These are phyloP conservation scores for Tolypocladium ovalisporum DNA, from an alignment of 2,329 filamentous ascomycete species.

Conservation along the genomic window DNA sequence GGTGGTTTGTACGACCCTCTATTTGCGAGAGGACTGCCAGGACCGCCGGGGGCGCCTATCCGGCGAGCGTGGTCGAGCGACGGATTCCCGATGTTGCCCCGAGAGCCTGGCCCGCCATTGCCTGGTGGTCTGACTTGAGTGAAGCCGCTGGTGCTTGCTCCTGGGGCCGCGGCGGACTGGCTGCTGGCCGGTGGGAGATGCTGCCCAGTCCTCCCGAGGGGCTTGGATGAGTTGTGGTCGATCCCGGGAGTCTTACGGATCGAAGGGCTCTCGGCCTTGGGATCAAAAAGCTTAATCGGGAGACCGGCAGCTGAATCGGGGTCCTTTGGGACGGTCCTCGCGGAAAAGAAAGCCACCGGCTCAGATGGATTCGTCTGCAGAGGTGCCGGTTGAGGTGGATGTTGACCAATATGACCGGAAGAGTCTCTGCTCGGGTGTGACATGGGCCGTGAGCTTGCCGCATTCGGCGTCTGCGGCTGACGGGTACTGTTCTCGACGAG, in stretches of 20 bases:
- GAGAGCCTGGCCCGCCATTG: constrained; percentile 13
- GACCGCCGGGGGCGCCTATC: constrained; percentile 46
- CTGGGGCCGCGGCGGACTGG: constrained; percentile 11
- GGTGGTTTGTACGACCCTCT: constrained; percentile 47
- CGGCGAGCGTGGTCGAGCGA: constrained; percentile 42
- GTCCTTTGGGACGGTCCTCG: constrained; percentile 39
- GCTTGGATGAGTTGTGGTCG: constrained; percentile 68
- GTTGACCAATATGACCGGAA: constrained; percentile 11
- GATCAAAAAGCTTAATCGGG: constrained; percentile 56
- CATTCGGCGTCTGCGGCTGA: constrained; percentile 22
- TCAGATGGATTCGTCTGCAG: constrained; percentile 20
- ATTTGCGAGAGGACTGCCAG: constrained; percentile 47
- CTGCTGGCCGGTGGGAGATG: constrained; percentile 34
- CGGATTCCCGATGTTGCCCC: constrained; percentile 38
- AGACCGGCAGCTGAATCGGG: constrained; percentile 28
- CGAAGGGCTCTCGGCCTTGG: constrained; percentile 67
- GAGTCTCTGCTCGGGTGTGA: constrained; percentile 8
- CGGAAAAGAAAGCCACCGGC: constrained; percentile 58
- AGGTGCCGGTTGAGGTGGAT: constrained; percentile 19
- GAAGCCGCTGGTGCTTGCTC: constrained; percentile 14
- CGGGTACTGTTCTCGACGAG: constrained; percentile 9
- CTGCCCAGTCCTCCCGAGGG: constrained; percentile 48
- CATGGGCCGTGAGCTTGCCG: constrained; percentile 11
- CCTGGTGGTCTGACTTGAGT: constrained; percentile 19
- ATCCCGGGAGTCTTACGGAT: constrained; percentile 83